Conservation (phyloP, 169 alveolate species). For the Plasmodium cynomolgi region DNA sequence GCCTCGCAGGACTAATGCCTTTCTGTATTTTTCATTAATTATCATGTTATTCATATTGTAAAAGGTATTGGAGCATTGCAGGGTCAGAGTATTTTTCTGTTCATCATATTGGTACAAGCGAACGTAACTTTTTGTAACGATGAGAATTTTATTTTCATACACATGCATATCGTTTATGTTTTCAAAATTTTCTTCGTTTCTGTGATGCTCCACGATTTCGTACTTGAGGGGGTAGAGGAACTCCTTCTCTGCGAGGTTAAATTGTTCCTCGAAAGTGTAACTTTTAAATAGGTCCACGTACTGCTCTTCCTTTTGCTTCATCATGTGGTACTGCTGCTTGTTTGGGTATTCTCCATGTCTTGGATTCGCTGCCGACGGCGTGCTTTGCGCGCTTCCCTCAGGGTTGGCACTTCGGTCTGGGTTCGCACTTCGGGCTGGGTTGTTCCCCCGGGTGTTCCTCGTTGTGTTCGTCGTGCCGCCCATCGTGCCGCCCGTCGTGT, state of each 20-base stretch:
- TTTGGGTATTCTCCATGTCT: background rate
- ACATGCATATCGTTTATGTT: slow-evolving; percentile 17
- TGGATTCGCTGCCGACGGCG: background rate
- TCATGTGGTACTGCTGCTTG: background rate
- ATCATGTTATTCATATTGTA: slow-evolving; percentile 5
- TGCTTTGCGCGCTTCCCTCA: background rate
- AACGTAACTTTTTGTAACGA: slow-evolving; percentile 16
- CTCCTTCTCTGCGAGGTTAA: slow-evolving; percentile 2
- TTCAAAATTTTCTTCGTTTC: slow-evolving; percentile 9
- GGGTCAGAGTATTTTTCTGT: background rate
- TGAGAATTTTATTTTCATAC: slow-evolving; percentile 41
- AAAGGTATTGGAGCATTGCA: slow-evolving; percentile 10
- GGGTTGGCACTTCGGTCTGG: background rate
- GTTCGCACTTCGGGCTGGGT: background rate
- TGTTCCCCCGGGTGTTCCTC: background rate
- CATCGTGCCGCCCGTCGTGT: background rate
- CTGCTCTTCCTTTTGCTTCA: slow-evolving; percentile 13
- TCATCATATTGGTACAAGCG: slow-evolving; percentile 37
- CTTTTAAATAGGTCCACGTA: background rate
- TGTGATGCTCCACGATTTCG: slow-evolving; percentile 19
- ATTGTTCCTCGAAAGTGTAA: slow-evolving; percentile 29
- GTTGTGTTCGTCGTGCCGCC: background rate
- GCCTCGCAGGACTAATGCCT: background rate
- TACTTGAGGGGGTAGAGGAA: slow-evolving; percentile 22
- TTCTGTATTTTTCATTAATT: slow-evolving; percentile 9